phyloP scores from a whole-genome alignment of 139 green algal species.

The Picochlorum sp. region DNA sequence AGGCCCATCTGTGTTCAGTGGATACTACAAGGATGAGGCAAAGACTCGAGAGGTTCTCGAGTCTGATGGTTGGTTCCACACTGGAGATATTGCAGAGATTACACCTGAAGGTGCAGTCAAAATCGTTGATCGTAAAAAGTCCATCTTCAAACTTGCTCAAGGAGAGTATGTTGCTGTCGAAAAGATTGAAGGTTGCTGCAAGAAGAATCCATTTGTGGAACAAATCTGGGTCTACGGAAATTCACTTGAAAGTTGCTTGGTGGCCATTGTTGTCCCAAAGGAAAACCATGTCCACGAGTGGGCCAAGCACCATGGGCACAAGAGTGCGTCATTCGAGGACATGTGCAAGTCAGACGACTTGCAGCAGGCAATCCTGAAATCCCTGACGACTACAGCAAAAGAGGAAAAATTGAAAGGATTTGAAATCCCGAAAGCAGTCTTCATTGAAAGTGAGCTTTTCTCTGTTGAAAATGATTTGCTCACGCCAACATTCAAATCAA shows the following conservation, averaged over 20 bases:
- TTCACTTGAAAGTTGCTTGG: constrained; percentile 76
- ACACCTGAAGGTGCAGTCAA: constrained; percentile 60
- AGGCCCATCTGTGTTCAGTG: constrained; percentile 70
- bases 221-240: constrained; percentile 93
- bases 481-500: constrained; percentile 90
- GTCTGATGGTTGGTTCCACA: constrained; percentile 85
- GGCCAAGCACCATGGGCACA: constrained; percentile 3
- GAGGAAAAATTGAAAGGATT: constrained; percentile 81
- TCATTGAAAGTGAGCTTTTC: constrained; percentile 41
- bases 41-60: constrained; percentile 52
- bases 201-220: constrained; percentile 69
- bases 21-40: constrained; percentile 87
- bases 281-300: constrained; percentile 28
- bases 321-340: constrained; percentile 8
- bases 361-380: constrained; percentile 30
- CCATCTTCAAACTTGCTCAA: constrained; percentile 99
- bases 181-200: constrained; percentile 87
- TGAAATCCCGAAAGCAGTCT: constrained; percentile 63
- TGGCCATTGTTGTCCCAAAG: constrained; percentile 80
- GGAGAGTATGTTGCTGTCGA: constrained; percentile 95
- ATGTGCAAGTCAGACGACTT: constrained; percentile 29
- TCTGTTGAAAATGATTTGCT: constrained; percentile 72
- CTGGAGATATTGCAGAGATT: constrained; percentile 85
- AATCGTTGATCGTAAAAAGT: constrained; percentile 97
- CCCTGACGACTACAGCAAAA: constrained; percentile 60